These are phyloP conservation scores for Forsythia viridissima DNA, from an alignment of 257 asterid species.

Conservation along the genomic window DNA sequence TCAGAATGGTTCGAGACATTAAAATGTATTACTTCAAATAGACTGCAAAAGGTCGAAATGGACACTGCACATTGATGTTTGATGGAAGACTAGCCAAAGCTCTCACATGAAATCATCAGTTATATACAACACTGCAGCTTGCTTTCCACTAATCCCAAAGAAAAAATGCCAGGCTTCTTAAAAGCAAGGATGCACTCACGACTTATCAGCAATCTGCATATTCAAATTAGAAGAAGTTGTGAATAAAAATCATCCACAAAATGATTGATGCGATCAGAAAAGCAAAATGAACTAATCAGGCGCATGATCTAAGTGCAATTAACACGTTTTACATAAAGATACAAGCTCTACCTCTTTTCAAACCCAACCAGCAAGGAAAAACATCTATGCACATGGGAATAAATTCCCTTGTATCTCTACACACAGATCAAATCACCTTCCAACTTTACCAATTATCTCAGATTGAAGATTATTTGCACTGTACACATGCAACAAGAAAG, in stretches of 20 bases:
- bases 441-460: neutral
- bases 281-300: neutral
- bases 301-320: neutral
- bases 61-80: neutral
- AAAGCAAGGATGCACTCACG: conserved; percentile 15
- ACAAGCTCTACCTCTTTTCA: neutral
- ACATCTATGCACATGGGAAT: neutral
- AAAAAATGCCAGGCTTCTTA: conserved; percentile 14
- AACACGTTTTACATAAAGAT: neutral
- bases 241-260: neutral
- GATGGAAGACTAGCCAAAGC: neutral
- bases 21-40: conserved; percentile 14
- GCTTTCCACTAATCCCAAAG: conserved; percentile 23
- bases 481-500: neutral
- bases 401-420: neutral
- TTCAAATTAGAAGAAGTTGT: neutral
- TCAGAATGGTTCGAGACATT: neutral
- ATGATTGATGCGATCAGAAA: neutral
- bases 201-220: conserved; percentile 43
- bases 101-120: neutral
- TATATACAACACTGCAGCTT: conserved; percentile 32
- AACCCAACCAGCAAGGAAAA: neutral
- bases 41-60: neutral
- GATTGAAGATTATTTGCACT: neutral
- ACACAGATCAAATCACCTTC: neutral